Conservation (phyloP, 148 eudicot species). For the Silene uniflora region DNA sequence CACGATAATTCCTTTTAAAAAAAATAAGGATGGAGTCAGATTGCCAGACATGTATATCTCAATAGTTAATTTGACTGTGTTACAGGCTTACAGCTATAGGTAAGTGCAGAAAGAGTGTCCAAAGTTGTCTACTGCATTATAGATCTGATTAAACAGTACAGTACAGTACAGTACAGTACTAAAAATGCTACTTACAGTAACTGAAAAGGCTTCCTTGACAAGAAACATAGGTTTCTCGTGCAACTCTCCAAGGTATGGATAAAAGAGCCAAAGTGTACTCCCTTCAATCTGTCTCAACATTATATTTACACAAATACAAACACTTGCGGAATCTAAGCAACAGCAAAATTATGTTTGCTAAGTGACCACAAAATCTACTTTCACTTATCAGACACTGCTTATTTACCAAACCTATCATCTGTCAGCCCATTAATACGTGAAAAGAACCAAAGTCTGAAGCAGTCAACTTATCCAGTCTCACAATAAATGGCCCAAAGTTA, state of each 20-base stretch:
- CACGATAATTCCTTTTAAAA: background rate
- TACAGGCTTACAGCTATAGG: background rate
- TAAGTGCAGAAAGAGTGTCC: background rate
- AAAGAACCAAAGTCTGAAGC: background rate
- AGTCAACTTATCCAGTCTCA: constrained; percentile 1
- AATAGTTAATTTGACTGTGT: background rate
- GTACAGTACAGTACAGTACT: constrained; percentile 7
- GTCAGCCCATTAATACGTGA: background rate
- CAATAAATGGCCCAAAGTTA: background rate
- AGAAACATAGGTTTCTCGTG: constrained; percentile 10
- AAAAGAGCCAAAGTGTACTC: constrained; percentile 18
- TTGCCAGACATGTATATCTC: constrained; percentile 1
- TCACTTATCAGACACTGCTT: background rate
- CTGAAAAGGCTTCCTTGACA: constrained; percentile 21
- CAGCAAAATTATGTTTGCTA: background rate
- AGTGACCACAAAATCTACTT: background rate
- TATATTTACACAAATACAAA: constrained; percentile 16
- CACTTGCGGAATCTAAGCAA: constrained; percentile 8
- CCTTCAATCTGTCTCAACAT: constrained; percentile 30
- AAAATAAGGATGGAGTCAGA: background rate
- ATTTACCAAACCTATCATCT: constrained; percentile 8
- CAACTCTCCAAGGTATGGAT: constrained; percentile 16
- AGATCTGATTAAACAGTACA: constrained; percentile 14
- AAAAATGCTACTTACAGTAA: constrained; percentile 19
- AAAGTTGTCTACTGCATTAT: constrained; percentile 23